Evolutionary conservation across 805 yeast species (phyloP).

Genomic region (Saturnispora ahearnii): DNA sequence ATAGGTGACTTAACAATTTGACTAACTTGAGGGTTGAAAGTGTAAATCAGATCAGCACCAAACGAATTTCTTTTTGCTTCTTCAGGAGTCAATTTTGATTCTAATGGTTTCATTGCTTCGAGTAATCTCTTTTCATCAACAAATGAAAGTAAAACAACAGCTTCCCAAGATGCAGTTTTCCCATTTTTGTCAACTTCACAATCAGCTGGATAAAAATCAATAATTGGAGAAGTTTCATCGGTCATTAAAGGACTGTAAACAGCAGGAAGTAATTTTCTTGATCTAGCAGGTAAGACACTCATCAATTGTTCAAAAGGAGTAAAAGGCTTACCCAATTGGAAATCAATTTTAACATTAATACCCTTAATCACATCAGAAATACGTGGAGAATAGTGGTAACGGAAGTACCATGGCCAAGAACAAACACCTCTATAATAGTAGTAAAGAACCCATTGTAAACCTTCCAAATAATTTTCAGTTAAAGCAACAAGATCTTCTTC

Average conservation of each 20-base stretch:
- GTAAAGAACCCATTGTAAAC: slow-evolving; percentile 91
- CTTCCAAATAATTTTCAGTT: slow-evolving; percentile 80
- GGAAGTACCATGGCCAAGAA: slow-evolving; percentile 94
- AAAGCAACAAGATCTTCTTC: slow-evolving; percentile 51
- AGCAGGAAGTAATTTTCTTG: slow-evolving; percentile 67
- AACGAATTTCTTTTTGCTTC: slow-evolving; percentile 67
- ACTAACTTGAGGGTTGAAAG: slow-evolving; percentile 68
- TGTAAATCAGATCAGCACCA: slow-evolving; percentile 62
- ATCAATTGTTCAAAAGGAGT: slow-evolving; percentile 91
- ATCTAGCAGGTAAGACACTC: slow-evolving; percentile 95
- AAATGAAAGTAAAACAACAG: slow-evolving; percentile 85
- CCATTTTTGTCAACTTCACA: slow-evolving; percentile 90
- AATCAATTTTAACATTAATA: slow-evolving; percentile 50
- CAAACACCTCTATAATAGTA: slow-evolving; percentile 87
- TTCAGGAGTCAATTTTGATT: slow-evolving; percentile 51
- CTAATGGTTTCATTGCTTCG: slow-evolving; percentile 62
- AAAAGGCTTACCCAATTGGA: slow-evolving; percentile 71
- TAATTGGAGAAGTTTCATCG: slow-evolving; percentile 76
- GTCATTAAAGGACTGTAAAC: slow-evolving; percentile 77
- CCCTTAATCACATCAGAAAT: slow-evolving; percentile 80
- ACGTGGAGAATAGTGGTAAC: slow-evolving; percentile 88
- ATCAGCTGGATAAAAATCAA: slow-evolving; percentile 82
- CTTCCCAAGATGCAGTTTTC: slow-evolving; percentile 95
- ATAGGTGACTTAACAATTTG: slow-evolving; percentile 64
- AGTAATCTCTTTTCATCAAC: slow-evolving; percentile 75